Evolutionary conservation across 495 filamentous ascomycete genomes (phyloP).

Genomic region (Hyaloscypha finlandica): DNA sequence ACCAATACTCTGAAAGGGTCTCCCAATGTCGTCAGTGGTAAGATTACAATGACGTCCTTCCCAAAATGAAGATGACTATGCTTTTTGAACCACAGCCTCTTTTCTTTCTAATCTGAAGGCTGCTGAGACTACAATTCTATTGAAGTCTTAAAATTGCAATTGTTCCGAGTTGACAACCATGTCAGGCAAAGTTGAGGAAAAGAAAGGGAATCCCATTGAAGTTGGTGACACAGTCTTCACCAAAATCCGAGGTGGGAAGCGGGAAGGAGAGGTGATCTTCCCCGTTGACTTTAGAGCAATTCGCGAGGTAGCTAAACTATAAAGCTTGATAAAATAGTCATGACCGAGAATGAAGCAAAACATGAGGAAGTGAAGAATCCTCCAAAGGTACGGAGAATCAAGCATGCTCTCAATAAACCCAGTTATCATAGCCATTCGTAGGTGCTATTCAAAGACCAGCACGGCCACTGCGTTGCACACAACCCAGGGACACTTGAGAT

Average conservation of each 20-base stretch:
- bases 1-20: too few species aligned
- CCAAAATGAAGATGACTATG: too few species aligned
- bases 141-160: too few species aligned
- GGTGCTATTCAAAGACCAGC: slow-evolving; percentile 37
- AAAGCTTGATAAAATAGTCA: slow-evolving; percentile 41
- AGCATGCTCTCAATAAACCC: too few species aligned
- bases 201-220: slow-evolving; percentile 38
- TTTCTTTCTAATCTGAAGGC: too few species aligned
- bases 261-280: slow-evolving; percentile 34
- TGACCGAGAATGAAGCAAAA: slow-evolving; percentile 37
- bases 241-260: slow-evolving; percentile 37
- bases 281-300: slow-evolving; percentile 2
- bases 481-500: slow-evolving; percentile 39
- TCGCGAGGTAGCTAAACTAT: not conserved
- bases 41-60: too few species aligned
- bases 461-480: slow-evolving; percentile 41
- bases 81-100: too few species aligned
- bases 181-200: slow-evolving; percentile 34
- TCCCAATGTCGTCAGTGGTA: not conserved
- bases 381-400: slow-evolving; percentile 36
- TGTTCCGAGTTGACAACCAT: not conserved
- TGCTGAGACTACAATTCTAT: too few species aligned
- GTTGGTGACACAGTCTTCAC: slow-evolving; percentile 42
- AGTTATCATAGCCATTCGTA: too few species aligned
- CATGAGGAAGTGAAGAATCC: slow-evolving; percentile 44